Evolutionary conservation across 805 yeast genomes (phyloP), one percentile per base, ranked within the genome.

Genomic region (Metschnikowia santaceciliae): DNA sequence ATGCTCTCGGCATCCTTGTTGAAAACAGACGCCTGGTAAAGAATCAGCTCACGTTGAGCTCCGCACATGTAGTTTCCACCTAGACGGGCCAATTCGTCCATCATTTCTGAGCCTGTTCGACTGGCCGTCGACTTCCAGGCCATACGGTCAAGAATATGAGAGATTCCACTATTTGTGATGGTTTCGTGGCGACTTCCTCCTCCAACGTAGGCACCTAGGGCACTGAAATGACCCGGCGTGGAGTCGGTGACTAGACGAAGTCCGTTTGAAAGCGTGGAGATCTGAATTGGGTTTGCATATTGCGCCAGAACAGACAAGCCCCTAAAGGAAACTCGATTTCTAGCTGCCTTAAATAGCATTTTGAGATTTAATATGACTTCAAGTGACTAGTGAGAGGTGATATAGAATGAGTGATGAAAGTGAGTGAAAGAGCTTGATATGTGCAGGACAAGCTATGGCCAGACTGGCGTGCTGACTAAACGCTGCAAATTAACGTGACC

Each of bases 61-160:
- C 96, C 86, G 63, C 96, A 88, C 82, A 89, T 91, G 69, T 87
- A 90, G 66, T 90, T 92, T 13, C 98, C 99, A 45, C 99, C 99
- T 51, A 94, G 68, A 35, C 81, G 75, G 51, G 90, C 90, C 54
- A 94, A 72, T 19, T 78, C 78, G 56, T 86, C 86, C 57, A 88
- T 77, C 89, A 94, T 88, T 47, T 85, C 78, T 40, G 76, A 70
- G 2, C 89, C 91, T 1, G 80, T 60, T 51, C 77, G 72, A 49
- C 79, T 72, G 34, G 75, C 67, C 0, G 92, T 86, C 4, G 89
- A 81, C 62, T 84, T 84, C 76, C 83, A 94, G 0, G 98, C 92
- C 63, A 94, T 68, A 52, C 97, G 78, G 65, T 92, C 98, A 61
- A 84, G 71, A 30, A 94, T 69, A 66, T 94, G 98, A 5, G 95